phyloP scores from a whole-genome alignment of 352 stramenopile species.

The Globisporangium parvum region DNA sequence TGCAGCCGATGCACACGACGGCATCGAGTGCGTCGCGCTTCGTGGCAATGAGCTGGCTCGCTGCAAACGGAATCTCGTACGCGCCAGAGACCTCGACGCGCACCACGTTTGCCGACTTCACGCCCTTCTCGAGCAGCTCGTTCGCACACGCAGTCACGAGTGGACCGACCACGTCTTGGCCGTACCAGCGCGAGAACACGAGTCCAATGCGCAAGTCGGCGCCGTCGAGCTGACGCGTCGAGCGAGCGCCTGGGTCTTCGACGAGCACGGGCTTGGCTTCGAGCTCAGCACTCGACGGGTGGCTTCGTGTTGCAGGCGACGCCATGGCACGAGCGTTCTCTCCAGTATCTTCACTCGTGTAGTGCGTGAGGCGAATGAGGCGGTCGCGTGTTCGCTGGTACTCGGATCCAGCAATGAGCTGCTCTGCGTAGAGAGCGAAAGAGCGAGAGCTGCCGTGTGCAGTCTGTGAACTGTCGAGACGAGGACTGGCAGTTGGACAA shows the following conservation, averaged over 20 bases:
- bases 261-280: slow-evolving; percentile 1
- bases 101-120: slow-evolving; percentile 37
- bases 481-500: too few species aligned
- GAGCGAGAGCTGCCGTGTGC: too few species aligned
- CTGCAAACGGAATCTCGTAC: slow-evolving; percentile 94
- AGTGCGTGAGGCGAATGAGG: too few species aligned
- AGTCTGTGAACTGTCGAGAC: too few species aligned
- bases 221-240: slow-evolving; percentile 6
- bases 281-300: too few species aligned
- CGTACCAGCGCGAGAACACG: slow-evolving; percentile 61
- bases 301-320: too few species aligned
- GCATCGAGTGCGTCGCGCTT: slow-evolving; percentile 87
- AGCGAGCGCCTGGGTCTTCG: background rate
- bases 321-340: too few species aligned
- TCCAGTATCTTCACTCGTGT: too few species aligned
- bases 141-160: slow-evolving; percentile 44
- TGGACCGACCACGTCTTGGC: slow-evolving; percentile 36
- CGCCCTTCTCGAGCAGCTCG: slow-evolving; percentile 52
- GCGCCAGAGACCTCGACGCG: slow-evolving; percentile 85
- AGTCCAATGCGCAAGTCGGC: slow-evolving; percentile 41
- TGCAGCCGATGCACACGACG: slow-evolving; percentile 92
- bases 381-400: too few species aligned
- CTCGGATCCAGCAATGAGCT: too few species aligned
- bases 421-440: too few species aligned
- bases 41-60: slow-evolving; percentile 68